Base-by-base conservation (phyloP, 2,329 filamentous ascomycete genomes). In the Fusarium odoratissimum region DNA sequence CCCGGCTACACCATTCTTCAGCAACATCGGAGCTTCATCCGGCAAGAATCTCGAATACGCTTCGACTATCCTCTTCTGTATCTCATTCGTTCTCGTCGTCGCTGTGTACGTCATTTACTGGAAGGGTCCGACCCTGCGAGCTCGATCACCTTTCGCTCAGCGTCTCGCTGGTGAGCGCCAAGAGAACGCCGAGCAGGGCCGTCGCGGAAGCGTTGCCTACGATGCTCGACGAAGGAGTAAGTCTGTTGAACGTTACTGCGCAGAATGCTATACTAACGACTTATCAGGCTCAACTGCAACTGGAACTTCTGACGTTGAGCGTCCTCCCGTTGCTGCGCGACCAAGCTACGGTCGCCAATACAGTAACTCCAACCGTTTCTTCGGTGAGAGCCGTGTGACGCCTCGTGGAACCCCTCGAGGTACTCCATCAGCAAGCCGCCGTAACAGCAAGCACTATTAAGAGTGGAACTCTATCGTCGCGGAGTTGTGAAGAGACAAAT, bases 41-140 rank as follows among this genome's bases (percentile, higher is more conserved):
- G 83, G 84, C 21, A 84, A 85, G 71, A 85, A 88, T 51, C 81
- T 92, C 4, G 86, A 89, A 72, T 87, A 90, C 64, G 90, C 90
- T 1, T 88, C 85, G 8, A 92, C 90, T 0, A 91, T 93, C 52
- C 86, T 93, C 0, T 89, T 89, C 76, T 86, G 83, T 72, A 89
- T 93, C 57, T 87, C 91, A 0, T 84, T 90, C 55, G 72, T 91
- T 2, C 85, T 93, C 2, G 90, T 92, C 11, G 73, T 86, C 23
- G 89, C 90, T 0, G 89, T 93, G 10, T 92, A 92, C 68, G 83
- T 89, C 51, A 90, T 93, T 69, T 93, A 92, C 83, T 90, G 85
- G 84, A 88, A 89, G 61, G 91, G 91, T 0, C 90, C 90, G 0
- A 69, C 71, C 1, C 85, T 93, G 21, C 88, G 91, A 42, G 85